Evolutionary conservation across 2,329 filamentous ascomycete genomes (phyloP), one percentile per base, ranked within the genome.

Genomic region (Venturia asperata): DNA sequence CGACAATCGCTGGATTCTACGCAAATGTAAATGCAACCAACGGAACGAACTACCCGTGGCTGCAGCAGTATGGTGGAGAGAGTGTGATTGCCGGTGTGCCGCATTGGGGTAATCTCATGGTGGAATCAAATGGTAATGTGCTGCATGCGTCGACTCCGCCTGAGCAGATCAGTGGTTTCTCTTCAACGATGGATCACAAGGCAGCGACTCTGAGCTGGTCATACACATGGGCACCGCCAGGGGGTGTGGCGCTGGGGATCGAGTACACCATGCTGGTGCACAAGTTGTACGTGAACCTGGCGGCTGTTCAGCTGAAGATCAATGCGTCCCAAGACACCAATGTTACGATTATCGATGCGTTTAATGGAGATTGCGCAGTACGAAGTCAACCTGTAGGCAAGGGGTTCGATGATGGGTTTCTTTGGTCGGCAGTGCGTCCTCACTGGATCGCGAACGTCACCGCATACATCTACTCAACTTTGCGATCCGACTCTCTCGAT

Each of bases 61-160:
- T 91, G 55, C 80, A 83, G 65, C 84, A 90, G 68, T 87, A 88
- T 74, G 87, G 87, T 7, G 83, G 83, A 66, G 88, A 91, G 70
- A 88, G 84, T 69, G 86, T 88, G 62, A 88, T 90, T 67, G 84
- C 83, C 63, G 88, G 88, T 30, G 81, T 91, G 19, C 88, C 88
- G 7, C 87, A 90, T 71, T 88, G 86, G 81, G 80, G 81, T 34
- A 85, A 83, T 1, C 75, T 89, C 45, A 73, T 86, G 43, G 77
- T 89, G 21, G 80, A 85, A 63, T 82, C 81, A 2, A 78, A 81
- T 65, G 78, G 79, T 30, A 75, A 77, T 10, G 80, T 83, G 61
- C 77, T 91, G 41, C 82, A 87, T 75, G 84, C 87, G 3, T 83
- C 79, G 0, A 85, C 87, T 2, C 78, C 84, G 60, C 81, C 79